These are phyloP conservation scores for Nicotiana benthamiana DNA, from an alignment of 257 asterid species.

Conservation along the genomic window DNA sequence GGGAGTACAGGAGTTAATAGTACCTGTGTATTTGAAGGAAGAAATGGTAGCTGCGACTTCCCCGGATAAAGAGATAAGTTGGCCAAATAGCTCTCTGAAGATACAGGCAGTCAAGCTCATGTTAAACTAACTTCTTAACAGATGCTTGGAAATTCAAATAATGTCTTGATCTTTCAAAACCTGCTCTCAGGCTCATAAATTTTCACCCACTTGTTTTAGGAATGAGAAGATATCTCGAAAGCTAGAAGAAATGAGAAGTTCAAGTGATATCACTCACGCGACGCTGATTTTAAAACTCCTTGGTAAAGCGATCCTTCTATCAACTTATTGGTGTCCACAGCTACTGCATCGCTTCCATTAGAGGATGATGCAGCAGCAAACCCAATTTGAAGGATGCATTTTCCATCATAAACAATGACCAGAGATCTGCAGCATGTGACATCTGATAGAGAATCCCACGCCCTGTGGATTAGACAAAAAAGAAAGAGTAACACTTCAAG, in stretches of 20 bases:
- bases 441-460: conserved; percentile 79
- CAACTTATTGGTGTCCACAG: conserved; percentile 50
- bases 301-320: conserved; percentile 68
- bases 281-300: conserved; percentile 56
- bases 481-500: neutral
- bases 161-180: neutral
- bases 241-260: conserved; percentile 11
- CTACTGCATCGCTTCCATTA: conserved; percentile 34
- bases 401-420: conserved; percentile 60
- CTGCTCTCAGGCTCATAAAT: neutral
- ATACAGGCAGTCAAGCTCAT: conserved; percentile 14
- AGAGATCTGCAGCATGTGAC: conserved; percentile 85
- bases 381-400: conserved; percentile 76
- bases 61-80: conserved; percentile 93
- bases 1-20: neutral
- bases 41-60: conserved; percentile 81
- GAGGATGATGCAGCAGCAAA: conserved; percentile 43
- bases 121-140: conserved; percentile 4
- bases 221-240: neutral
- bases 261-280: conserved; percentile 49
- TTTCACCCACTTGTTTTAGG: neutral
- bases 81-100: conserved; percentile 92
- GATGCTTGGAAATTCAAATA: neutral
- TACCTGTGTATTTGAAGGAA: conserved; percentile 90
- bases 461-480: conserved; percentile 43